These are phyloP conservation scores for Zostera marina DNA, from an alignment of 116 monocot genomes.

Conservation along the genomic window DNA sequence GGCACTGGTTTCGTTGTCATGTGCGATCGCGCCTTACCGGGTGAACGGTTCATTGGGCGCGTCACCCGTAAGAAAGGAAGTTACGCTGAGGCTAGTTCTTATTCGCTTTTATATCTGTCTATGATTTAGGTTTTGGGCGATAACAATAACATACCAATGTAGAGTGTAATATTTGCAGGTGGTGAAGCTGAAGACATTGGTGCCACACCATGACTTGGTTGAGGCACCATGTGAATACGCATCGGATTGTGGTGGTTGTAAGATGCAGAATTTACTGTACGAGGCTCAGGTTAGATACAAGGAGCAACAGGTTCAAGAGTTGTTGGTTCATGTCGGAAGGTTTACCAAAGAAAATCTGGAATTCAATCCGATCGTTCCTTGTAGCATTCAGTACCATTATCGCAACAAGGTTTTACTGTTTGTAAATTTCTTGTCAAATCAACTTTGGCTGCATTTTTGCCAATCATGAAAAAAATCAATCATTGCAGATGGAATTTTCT, in stretches of 20 bases:
- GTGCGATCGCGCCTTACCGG: constrained; percentile 89
- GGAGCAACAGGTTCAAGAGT: constrained; percentile 63
- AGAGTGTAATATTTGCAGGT: constrained; percentile 19
- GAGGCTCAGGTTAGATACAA: constrained; percentile 70
- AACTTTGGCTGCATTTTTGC: background rate
- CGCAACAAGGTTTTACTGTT: constrained; percentile 56
- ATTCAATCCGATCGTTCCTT: constrained; percentile 62
- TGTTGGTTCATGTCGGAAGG: constrained; percentile 55
- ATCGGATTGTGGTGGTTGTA: constrained; percentile 76
- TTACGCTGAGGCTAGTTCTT: constrained; percentile 50
- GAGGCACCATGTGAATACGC: constrained; percentile 73
- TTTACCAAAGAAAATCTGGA: constrained; percentile 31
- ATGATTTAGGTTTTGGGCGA: background rate
- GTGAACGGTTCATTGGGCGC: constrained; percentile 75
- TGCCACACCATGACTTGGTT: constrained; percentile 45
- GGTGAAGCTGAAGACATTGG: constrained; percentile 61
- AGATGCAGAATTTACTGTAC: constrained; percentile 67
- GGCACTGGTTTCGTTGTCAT: constrained; percentile 68
- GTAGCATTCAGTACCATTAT: constrained; percentile 56
- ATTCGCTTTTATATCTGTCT: background rate
- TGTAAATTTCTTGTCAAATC: background rate
- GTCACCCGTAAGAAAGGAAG: constrained; percentile 59
- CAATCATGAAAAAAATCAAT: background rate
- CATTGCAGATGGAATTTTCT: constrained; percentile 83
- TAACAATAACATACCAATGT: too few species aligned